Percentiles rank a stretch among this genome's conserved stretches.
Conservation (phyloP, 1,139 yeast genomes). For the Hyphopichia wangnamkhiaoensis region DNA sequence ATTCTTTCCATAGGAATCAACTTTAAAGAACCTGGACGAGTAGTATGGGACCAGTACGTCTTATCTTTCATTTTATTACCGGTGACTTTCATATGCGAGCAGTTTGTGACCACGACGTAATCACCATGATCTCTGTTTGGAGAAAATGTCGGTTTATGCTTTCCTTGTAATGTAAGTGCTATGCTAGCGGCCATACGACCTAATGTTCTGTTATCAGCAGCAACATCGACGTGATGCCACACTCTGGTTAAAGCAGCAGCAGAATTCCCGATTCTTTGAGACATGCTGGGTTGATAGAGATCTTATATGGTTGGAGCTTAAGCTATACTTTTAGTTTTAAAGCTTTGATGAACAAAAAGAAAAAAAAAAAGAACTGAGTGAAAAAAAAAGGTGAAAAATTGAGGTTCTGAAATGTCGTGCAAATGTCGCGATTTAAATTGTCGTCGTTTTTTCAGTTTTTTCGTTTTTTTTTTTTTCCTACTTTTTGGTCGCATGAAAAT, state of each 20-base stretch:
- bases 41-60: conserved; percentile 88
- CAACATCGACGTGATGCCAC: conserved; percentile 96
- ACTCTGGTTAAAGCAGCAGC: conserved; percentile 78
- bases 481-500: too few relatives aligned
- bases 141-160: conserved; percentile 90
- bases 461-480: too few relatives aligned
- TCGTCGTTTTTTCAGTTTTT: too few relatives aligned
- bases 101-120: conserved; percentile 94
- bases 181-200: conserved; percentile 92
- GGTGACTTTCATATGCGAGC: conserved; percentile 74
- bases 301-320: neutral
- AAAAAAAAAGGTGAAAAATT: too few relatives aligned
- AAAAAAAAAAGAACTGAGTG: too few relatives aligned
- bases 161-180: conserved; percentile 88
- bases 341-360: too few relatives aligned
- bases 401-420: too few relatives aligned
- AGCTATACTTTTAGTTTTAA: neutral
- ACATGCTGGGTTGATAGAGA: conserved; percentile 33
- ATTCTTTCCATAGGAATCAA: conserved; percentile 80
- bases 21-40: conserved; percentile 87
- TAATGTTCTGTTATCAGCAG: conserved; percentile 78
- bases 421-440: too few relatives aligned
- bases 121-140: conserved; percentile 85
- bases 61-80: conserved; percentile 84
- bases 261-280: conserved; percentile 60